These are phyloP conservation scores for Trebouxia sp. DNA, from an alignment of 139 green algal species.

Conservation along the genomic window DNA sequence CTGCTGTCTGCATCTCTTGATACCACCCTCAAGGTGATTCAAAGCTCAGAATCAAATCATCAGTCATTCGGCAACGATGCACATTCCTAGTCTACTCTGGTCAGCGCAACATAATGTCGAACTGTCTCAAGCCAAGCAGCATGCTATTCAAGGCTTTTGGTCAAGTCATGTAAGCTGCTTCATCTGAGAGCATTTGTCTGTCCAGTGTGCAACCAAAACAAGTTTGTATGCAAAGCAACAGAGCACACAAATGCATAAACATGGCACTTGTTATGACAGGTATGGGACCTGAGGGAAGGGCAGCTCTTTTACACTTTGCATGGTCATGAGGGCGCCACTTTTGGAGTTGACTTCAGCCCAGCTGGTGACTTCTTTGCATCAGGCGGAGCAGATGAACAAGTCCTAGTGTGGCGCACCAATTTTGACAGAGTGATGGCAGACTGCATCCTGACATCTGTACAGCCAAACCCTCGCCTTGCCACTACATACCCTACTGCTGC, in stretches of 20 bases:
- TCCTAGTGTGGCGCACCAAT: conserved; percentile 90
- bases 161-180: too few relatives aligned
- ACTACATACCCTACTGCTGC: not conserved
- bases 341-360: conserved; percentile 71
- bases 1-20: conserved; percentile 79
- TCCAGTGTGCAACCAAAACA: not conserved
- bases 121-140: too few relatives aligned
- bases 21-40: conserved; percentile 81
- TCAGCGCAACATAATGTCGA: too few relatives aligned
- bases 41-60: too few relatives aligned
- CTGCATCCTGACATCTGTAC: conserved; percentile 42
- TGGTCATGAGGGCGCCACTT: conserved; percentile 81
- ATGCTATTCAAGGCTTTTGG: too few relatives aligned
- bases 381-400: conserved; percentile 79
- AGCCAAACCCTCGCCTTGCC: conserved; percentile 2
- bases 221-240: not conserved
- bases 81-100: too few relatives aligned
- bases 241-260: too few relatives aligned
- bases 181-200: not conserved
- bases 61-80: too few relatives aligned
- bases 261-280: too few relatives aligned
- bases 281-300: conserved; percentile 88
- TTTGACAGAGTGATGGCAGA: conserved; percentile 81
- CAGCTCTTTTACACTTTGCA: conserved; percentile 91
- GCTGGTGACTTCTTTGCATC: conserved; percentile 84